Conservation (phyloP, 2,329 filamentous ascomycete genomes). For the Trichoderma lentiforme region DNA sequence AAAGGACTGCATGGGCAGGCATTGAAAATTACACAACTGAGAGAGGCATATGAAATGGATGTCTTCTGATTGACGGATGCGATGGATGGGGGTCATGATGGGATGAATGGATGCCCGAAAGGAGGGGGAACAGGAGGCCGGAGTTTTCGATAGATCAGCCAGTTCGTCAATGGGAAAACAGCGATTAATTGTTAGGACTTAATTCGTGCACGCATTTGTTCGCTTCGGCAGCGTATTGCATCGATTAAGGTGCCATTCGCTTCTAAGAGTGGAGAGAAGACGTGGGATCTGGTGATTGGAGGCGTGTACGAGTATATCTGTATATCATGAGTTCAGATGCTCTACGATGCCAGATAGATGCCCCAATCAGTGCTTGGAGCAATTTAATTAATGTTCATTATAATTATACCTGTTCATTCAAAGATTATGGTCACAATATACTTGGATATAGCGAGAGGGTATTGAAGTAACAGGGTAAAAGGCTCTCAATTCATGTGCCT, state of each 20-base stretch:
- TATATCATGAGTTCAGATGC: background rate
- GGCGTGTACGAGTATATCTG: background rate
- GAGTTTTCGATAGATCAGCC: background rate
- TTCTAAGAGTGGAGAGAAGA: background rate
- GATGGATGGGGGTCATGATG: background rate
- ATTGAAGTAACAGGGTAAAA: background rate
- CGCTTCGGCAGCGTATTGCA: background rate
- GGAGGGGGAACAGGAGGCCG: background rate
- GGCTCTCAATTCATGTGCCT: background rate
- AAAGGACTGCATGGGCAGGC: background rate
- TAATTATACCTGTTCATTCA: background rate
- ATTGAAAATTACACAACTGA: background rate
- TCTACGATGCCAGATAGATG: background rate
- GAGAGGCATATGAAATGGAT: background rate
- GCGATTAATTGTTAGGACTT: background rate
- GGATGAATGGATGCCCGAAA: background rate
- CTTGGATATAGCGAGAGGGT: background rate
- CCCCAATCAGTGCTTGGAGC: background rate
- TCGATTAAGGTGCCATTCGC: background rate
- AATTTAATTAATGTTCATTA: background rate
- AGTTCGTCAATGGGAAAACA: background rate
- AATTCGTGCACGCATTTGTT: background rate
- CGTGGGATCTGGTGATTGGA: conserved; percentile 6
- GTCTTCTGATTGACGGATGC: background rate
- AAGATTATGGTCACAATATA: background rate